Evolutionary conservation across 1,139 yeast species (phyloP).

Genomic region (Magnusiomyces suaveolens): DNA sequence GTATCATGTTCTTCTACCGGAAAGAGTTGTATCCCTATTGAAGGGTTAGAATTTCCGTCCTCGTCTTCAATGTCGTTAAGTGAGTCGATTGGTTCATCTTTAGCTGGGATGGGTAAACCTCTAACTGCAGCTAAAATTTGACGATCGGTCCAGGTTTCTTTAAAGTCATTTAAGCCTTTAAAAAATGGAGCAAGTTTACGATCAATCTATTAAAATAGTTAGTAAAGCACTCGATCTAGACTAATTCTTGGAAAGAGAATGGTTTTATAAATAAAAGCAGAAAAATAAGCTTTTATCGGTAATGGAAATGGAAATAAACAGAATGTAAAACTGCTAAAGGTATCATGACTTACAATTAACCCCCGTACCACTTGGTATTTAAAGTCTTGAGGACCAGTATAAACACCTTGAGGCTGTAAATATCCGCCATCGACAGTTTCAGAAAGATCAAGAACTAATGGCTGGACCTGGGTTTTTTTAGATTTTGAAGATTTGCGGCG

Average conservation of each 20-base stretch:
- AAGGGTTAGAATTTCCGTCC: too few relatives aligned
- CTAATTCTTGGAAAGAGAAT: too few relatives aligned
- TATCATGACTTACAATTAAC: constrained; percentile 42
- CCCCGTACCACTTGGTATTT: constrained; percentile 59
- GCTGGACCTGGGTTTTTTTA: constrained; percentile 1
- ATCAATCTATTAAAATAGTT: constrained; percentile 28
- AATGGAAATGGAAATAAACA: neutral
- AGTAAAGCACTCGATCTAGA: too few relatives aligned
- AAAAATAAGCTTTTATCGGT: too few relatives aligned
- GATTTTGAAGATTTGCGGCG: neutral
- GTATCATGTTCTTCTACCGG: neutral
- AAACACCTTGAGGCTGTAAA: constrained; percentile 79
- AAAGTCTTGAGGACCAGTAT: constrained; percentile 66
- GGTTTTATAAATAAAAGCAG: too few relatives aligned
- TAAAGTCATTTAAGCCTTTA: constrained; percentile 78
- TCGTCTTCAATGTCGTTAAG: neutral
- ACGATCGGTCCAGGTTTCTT: constrained; percentile 62
- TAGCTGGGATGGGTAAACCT: constrained; percentile 25
- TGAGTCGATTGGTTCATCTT: constrained; percentile 3
- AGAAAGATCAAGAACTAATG: constrained; percentile 31
- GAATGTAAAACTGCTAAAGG: too few relatives aligned
- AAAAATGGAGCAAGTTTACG: constrained; percentile 82
- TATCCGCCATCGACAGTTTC: constrained; percentile 40
- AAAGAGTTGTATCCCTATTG: neutral
- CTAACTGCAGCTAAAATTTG: constrained; percentile 50